phyloP scores from a whole-genome alignment of 2,329 filamentous ascomycete genomes.

The Salinomyces thailandicus region DNA sequence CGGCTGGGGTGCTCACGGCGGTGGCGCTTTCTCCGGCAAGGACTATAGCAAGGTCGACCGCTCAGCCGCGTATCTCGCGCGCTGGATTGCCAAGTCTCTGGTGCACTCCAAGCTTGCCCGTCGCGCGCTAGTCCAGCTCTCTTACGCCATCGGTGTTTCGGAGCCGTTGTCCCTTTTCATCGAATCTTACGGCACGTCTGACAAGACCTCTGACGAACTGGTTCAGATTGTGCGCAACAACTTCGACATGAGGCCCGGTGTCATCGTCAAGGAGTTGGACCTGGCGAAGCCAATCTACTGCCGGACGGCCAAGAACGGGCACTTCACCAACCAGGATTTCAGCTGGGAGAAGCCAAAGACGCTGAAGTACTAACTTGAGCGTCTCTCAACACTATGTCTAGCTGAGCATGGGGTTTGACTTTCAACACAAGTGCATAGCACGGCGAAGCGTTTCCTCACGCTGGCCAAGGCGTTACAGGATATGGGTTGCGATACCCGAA shows the following conservation, averaged over 20 bases:
- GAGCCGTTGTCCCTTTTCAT: slow-evolving; percentile 98
- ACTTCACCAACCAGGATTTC: slow-evolving; percentile 98
- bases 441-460: not conserved
- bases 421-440: slow-evolving; percentile 1
- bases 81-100: slow-evolving; percentile 98
- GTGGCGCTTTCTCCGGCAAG: slow-evolving; percentile 99
- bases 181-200: slow-evolving; percentile 91
- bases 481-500: not conserved
- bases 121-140: slow-evolving; percentile 91
- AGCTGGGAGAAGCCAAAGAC: slow-evolving; percentile 96
- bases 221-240: slow-evolving; percentile 90
- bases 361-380: slow-evolving; percentile 67
- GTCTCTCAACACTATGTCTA: not conserved
- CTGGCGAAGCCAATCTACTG: slow-evolving; percentile 94
- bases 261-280: slow-evolving; percentile 95
- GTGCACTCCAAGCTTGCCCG: slow-evolving; percentile 81
- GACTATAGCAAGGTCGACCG: slow-evolving; percentile 99
- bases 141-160: slow-evolving; percentile 96
- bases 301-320: slow-evolving; percentile 98
- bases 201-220: slow-evolving; percentile 81
- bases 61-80: slow-evolving; percentile 90
- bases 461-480: not conserved
- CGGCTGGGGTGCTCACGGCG: slow-evolving; percentile 98
- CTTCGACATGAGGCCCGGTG: slow-evolving; percentile 96
- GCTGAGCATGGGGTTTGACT: not conserved